Evolutionary conservation across 2,329 filamentous ascomycete genomes (phyloP), one percentile per base, ranked within the genome.

Genomic region (Fusarium sp.): DNA sequence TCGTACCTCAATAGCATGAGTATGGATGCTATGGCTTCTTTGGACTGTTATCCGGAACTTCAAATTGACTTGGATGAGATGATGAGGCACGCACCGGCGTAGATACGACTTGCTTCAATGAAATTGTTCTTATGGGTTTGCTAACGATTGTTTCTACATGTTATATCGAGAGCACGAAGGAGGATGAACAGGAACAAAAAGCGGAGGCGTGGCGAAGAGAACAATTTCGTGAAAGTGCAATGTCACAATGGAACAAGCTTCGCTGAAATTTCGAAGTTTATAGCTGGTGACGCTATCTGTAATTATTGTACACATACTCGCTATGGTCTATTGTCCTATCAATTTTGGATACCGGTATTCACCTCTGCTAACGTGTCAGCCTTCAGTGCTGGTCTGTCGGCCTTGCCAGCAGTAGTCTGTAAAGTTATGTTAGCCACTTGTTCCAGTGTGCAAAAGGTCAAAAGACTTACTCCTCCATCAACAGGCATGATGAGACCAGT

Each of bases 21-120:
- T 20, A 56, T 53, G 53, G 53, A 56, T 9, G 37, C 53, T 1
- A 56, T 56, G 53, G 47, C 53, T 2, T 56, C 53, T 0, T n/a
- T 56, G 28, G 53, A 56, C 6, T 56, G 53, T 19, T 56, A 56
- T 17, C 53, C 53, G 1, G 53, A 56, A 13, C n/a, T 53, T 13
- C 53, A 56, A 24, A 56, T 53, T 30, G 53, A 56, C 30, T 26
- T 56, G 19, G 53, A 56, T 13, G 53, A 56, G 15, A 56, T 53
- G 37, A 52, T 56, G 37, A 28, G 47, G 20, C 47, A 53, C 10
- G 37, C 28, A 13, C 46, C 53, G 6, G 6, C 2, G 14, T 56
- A 35, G 37, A 14, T 2, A 10, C 14, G 15, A 4, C 6, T 10
- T n/a, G 17, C 6, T 22, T 9, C 15, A 20, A 28, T 28, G 4